A percentile compares a stretch with the other conserved stretches of the same genome.
These are phyloP conservation scores for Phalaenopsis equestris DNA, from an alignment of 106 monocot species.

Conservation along the genomic window DNA sequence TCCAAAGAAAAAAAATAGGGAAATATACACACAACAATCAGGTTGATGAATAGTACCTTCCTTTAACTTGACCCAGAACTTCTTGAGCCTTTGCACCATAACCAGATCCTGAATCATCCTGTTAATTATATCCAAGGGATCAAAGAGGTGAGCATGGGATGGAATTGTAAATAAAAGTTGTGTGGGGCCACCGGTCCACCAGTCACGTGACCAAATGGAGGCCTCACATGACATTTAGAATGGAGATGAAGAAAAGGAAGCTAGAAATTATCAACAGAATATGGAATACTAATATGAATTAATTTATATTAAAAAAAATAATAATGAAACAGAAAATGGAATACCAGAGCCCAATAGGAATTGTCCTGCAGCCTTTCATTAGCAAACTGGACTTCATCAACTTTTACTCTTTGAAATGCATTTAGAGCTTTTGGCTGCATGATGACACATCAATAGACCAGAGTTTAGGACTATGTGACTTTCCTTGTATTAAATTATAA, in stretches of 20 bases:
- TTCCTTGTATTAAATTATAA: neutral
- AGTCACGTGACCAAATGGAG: neutral
- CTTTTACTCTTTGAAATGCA: slow-evolving; percentile 77
- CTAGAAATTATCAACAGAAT: neutral
- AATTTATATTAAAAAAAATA: too few species aligned
- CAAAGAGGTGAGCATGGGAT: neutral
- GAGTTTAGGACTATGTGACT: neutral
- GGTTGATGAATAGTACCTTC: slow-evolving; percentile 44
- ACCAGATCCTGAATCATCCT: slow-evolving; percentile 79
- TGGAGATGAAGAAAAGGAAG: neutral
- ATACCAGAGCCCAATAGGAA: slow-evolving; percentile 95
- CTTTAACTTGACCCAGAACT: slow-evolving; percentile 94
- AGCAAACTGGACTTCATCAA: slow-evolving; percentile 65
- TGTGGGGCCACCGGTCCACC: neutral
- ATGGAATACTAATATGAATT: slow-evolving; percentile 30
- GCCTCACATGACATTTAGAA: neutral
- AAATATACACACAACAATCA: neutral
- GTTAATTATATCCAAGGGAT: slow-evolving; percentile 4
- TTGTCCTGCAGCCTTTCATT: slow-evolving; percentile 83
- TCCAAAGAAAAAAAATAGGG: too few species aligned
- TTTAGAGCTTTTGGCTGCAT: slow-evolving; percentile 51
- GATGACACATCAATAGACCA: slow-evolving; percentile 2
- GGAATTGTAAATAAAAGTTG: neutral
- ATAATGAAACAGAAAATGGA: neutral
- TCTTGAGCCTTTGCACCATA: slow-evolving; percentile 97